These are phyloP conservation scores for Rutstroemia sp. DNA, from an alignment of 2,329 filamentous ascomycete genomes.

Conservation along the genomic window DNA sequence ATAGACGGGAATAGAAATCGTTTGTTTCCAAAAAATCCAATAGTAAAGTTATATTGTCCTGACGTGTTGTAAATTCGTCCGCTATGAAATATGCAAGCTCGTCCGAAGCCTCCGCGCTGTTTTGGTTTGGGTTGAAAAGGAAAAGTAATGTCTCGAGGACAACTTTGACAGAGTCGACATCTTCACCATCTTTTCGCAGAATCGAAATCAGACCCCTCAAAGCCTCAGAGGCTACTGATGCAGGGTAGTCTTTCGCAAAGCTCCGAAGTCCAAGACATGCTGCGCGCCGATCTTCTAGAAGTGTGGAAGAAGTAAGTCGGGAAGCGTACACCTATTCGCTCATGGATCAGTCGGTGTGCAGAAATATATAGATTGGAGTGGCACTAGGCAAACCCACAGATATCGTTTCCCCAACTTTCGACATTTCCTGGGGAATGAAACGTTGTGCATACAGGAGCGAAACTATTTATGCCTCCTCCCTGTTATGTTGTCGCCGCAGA, in stretches of 20 bases:
- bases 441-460: constrained; percentile 2
- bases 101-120: constrained; percentile 85
- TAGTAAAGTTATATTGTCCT: constrained; percentile 91
- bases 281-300: constrained; percentile 88
- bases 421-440: constrained; percentile 8
- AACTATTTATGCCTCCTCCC: background rate
- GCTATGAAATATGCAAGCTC: constrained; percentile 95
- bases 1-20: constrained; percentile 87
- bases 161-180: constrained; percentile 93
- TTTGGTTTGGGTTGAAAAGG: constrained; percentile 68
- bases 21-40: constrained; percentile 80
- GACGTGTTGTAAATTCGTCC: constrained; percentile 94
- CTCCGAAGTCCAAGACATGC: constrained; percentile 89
- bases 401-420: constrained; percentile 11
- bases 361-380: constrained; percentile 14
- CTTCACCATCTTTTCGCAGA: constrained; percentile 79
- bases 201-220: constrained; percentile 80
- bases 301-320: constrained; percentile 78
- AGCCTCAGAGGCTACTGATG: constrained; percentile 90
- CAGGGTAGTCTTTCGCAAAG: constrained; percentile 94
- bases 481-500: background rate
- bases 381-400: background rate
- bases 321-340: constrained; percentile 38
- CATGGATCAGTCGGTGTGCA: background rate
- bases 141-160: constrained; percentile 92